Base-by-base conservation (phyloP, 371 early-diverging fungal species). In the Hamiltosporidium magnivora region DNA sequence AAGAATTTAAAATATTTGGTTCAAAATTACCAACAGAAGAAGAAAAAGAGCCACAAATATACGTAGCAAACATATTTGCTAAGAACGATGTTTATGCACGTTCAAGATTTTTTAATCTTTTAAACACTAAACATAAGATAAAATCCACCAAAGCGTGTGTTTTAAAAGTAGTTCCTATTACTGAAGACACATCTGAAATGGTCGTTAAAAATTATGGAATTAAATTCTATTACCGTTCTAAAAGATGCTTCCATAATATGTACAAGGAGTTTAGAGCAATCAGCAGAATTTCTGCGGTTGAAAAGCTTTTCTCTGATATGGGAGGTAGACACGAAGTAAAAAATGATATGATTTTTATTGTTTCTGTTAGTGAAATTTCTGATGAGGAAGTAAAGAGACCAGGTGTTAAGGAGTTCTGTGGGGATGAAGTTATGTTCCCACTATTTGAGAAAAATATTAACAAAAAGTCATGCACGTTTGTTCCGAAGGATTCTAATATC, bases 241-340 rank as follows among this genome's bases (percentile, higher is more conserved):
- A 93, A 84, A 93, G 91, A 65, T 94, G 94, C 74, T 11, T 93
- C 71, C 94, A 96, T 89, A 96, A 96, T 89, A 94, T 96, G 91
- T 95, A 96, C 89, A 98, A 96, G 89, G 99, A 99, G 86, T 93
- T 94, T 90, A 90, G 99, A 80, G 94, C 91, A 80, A 83, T 94
- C 83, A 84, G 87, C 80, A 89, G 96, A 80, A 83, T 84, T 58
- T 92, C 87, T 72, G 99, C 96, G 66, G 95, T 99, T 55, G 86
- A 58, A 40, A 59, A 54, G 14, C 37, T 81, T 2, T 58, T 64
- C 49, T 54, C 56, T 61, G 79, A 81, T 54, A 64, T 80, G 41
- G 75, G 72, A 39, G 58, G 67, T 2, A 71, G 72, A 60, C 78
- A 79, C 64, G 74, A 69, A 59, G 71, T 71, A 36, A 74, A 67